Conservation (phyloP, 1,284 basidiomycete species). For the Thecaphora frezii region DNA sequence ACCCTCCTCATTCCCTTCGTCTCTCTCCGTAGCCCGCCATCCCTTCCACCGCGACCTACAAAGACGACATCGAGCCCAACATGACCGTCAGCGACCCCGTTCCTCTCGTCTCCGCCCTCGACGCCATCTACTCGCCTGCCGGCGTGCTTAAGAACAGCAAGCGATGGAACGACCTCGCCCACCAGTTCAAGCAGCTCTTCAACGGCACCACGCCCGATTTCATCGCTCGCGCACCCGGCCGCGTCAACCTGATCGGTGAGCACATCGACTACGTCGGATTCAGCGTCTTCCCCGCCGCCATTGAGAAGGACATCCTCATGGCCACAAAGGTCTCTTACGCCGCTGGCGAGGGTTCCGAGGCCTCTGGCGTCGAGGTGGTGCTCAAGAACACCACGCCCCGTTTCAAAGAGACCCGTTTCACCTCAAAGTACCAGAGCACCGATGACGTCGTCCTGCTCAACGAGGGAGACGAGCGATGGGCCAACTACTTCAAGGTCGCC, state of each 20-base stretch:
- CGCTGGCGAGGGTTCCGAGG: slow-evolving; percentile 1
- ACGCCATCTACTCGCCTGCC: slow-evolving; percentile 43
- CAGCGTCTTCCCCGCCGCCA: slow-evolving; percentile 53
- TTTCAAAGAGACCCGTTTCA: slow-evolving; percentile 37
- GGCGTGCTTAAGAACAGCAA: slow-evolving; percentile 28
- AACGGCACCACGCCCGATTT: slow-evolving; percentile 32
- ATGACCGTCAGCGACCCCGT: slow-evolving; percentile 38
- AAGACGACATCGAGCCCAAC: too few species aligned
- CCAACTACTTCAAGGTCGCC: slow-evolving; percentile 58
- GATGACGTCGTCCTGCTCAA: slow-evolving; percentile 36
- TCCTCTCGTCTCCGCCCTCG: slow-evolving; percentile 39
- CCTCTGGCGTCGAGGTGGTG: slow-evolving; percentile 11
- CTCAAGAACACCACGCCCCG: slow-evolving; percentile 44
- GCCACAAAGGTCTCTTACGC: slow-evolving; percentile 35
- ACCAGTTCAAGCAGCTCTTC: slow-evolving; percentile 27
- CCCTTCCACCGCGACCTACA: too few species aligned
- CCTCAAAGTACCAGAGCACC: slow-evolving; percentile 24
- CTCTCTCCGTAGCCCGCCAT: too few species aligned
- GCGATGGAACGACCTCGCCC: slow-evolving; percentile 42
- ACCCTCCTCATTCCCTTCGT: too few species aligned
- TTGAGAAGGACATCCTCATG: slow-evolving; percentile 58
- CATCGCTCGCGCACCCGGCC: slow-evolving; percentile 54
- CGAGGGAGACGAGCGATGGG: slow-evolving; percentile 49
- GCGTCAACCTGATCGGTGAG: slow-evolving; percentile 58
- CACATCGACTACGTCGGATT: slow-evolving; percentile 56